Evolutionary conservation across 257 asterid genomes (phyloP), one percentile per base, ranked within the genome.

Genomic region (Plantago elongata): DNA sequence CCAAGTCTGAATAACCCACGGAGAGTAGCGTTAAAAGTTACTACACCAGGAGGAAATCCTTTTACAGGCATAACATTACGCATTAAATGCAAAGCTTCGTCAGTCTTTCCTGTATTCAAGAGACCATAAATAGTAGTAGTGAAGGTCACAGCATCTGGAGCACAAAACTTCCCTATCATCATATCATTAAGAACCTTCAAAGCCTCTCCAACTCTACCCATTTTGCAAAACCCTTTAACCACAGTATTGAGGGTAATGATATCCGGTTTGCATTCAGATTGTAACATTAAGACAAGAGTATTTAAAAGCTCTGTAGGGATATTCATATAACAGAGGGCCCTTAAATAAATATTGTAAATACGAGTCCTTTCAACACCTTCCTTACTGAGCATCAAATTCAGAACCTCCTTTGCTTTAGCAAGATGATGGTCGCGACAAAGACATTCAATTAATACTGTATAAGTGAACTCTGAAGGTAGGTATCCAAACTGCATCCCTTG

Each of bases 221-320:
- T 79, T 63, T 70, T 75, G 75, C 97, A 86, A 42, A 92, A 81
- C 49, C 95, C 95, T 62, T 89, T 92, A 34, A 92, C 67, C 11
- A 89, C 85, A 37, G 96, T 92, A 51, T 92, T 89, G 43, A 89
- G 84, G 52, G 83, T 82, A 54, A 92, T 74, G 22, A 86, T 69
- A 79, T 92, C 97, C 0, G 95, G 97, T 64, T 75, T 81, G 75
- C 90, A 86, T 52, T 89, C 77, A n/a, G 78, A 77, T 59, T 92
- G 90, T 46, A 86, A 73, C 99, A 92, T 92, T 37, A 58, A 42
- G 37, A 89, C 86, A 52, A 92, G 93, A 51, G 77, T 78, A 48
- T 92, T 89, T 51, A 89, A 78, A 71, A 92, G 96, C 82, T 89
- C 96, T 0, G 96, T 83, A 15, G 95, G 90, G 64, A 71, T 84